Percentiles rank a stretch among this genome's conserved stretches.
These are phyloP conservation scores for Aplosporella prunicola DNA, from an alignment of 2,329 filamentous ascomycete species.

Conservation along the genomic window DNA sequence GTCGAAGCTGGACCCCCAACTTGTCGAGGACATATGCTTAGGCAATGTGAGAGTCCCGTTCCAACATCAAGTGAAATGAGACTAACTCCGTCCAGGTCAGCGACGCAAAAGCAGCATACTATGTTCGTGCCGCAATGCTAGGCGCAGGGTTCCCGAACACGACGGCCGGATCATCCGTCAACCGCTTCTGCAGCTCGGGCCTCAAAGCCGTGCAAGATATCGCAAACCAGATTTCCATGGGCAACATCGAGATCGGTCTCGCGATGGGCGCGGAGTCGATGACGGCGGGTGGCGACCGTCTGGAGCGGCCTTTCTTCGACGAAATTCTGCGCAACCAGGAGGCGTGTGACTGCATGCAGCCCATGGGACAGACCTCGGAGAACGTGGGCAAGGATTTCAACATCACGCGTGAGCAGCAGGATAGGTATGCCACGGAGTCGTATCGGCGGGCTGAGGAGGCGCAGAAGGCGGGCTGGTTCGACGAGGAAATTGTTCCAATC, in stretches of 20 bases:
- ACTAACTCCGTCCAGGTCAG: slow-evolving; percentile 50
- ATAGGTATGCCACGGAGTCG: slow-evolving; percentile 76
- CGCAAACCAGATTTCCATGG: slow-evolving; percentile 71
- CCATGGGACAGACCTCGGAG: slow-evolving; percentile 97
- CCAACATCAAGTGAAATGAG: neutral
- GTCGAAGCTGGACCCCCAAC: slow-evolving; percentile 65
- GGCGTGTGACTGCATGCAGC: slow-evolving; percentile 75
- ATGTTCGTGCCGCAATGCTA: slow-evolving; percentile 76
- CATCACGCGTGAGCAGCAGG: slow-evolving; percentile 70
- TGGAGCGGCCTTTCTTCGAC: slow-evolving; percentile 66
- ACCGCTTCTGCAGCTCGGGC: slow-evolving; percentile 96
- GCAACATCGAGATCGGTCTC: slow-evolving; percentile 78
- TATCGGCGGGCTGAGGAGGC: slow-evolving; percentile 81
- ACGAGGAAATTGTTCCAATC: slow-evolving; percentile 90
- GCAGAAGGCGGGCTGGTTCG: slow-evolving; percentile 84
- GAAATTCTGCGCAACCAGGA: slow-evolving; percentile 68
- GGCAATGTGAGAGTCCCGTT: slow-evolving; percentile 61
- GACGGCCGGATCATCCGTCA: slow-evolving; percentile 67
- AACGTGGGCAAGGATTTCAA: slow-evolving; percentile 89
- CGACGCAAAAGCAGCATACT: slow-evolving; percentile 81
- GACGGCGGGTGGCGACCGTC: slow-evolving; percentile 61
- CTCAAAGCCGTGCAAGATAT: slow-evolving; percentile 94
- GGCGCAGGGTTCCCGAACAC: slow-evolving; percentile 93
- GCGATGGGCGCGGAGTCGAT: slow-evolving; percentile 86
- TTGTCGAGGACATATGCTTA: slow-evolving; percentile 83